phyloP scores from a whole-genome alignment of 805 yeast genomes.

The Pichia nakasei region DNA sequence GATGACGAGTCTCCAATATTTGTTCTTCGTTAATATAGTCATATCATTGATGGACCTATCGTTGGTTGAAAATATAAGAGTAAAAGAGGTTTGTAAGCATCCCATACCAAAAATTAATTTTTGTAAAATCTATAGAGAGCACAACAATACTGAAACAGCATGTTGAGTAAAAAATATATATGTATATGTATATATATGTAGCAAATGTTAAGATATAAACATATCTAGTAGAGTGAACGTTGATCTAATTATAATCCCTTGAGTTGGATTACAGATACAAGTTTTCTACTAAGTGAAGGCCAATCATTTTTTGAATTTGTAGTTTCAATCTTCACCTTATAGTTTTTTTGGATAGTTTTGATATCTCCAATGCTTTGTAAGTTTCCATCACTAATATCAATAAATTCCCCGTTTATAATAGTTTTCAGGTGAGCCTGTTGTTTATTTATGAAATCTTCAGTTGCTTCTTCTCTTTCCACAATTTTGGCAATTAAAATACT shows the following conservation, averaged over 20 bases:
- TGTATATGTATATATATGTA: no score
- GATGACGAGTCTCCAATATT: conserved; percentile 1
- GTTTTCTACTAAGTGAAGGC: conserved; percentile 15
- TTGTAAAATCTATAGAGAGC: no score
- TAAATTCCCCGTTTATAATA: conserved; percentile 28
- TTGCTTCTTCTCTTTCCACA: conserved; percentile 15
- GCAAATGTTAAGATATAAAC: no score
- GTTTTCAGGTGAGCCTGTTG: conserved; percentile 13
- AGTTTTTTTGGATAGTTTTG: conserved; percentile 17
- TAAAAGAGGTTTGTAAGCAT: no score
- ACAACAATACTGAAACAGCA: no score
- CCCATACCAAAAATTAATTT: no score
- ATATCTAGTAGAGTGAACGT: no score
- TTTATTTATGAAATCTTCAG: conserved; percentile 9
- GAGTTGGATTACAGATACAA: conserved; percentile 23
- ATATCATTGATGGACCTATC: not conserved
- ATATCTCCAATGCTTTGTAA: conserved; percentile 27
- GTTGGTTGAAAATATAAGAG: not conserved
- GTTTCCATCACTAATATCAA: conserved; percentile 26
- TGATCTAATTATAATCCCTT: conserved; percentile 17
- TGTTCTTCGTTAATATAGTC: not conserved
- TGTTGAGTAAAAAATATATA: no score
- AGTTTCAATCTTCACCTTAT: conserved; percentile 15
- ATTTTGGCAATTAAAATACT: conserved; percentile 47
- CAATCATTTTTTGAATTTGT: conserved; percentile 12